Base-by-base conservation (phyloP, 225 moss, liverwort and hornwort genomes). In the Polytrichum formosum region DNA sequence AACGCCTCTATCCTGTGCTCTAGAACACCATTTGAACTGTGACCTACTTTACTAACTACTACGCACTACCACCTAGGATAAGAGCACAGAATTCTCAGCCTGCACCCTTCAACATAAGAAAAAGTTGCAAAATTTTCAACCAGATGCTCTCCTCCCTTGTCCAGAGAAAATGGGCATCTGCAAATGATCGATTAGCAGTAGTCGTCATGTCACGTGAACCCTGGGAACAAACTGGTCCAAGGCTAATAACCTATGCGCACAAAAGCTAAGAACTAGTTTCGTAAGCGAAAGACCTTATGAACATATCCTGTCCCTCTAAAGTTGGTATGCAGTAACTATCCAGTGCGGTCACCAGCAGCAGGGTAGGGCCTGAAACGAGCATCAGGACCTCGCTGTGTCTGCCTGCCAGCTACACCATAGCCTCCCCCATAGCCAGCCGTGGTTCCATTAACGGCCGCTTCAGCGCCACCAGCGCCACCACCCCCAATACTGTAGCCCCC, bases 361-460 rank as follows among this genome's bases (percentile, higher is more conserved):
- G 95, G 95, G 72, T 95, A 95, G 81, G 95, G 95, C 95, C 95
- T 95, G 89, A 95, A 95, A 79, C 95, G 82, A 67, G 95, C 92
- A 89, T 95, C 95, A 89, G 92, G 92, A 86, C 95, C 95, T 84
- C 95, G 92, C 90, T 95, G 95, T 75, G 92, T 92, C 92, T 95
- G 95, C 85, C 95, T 91, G 80, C 95, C 95, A 28, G 95, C 92
- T 61, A 91, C 95, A 70, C 95, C 95, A 73, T 95, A 95, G 33
- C 95, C 92, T 83, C 95, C 95, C 78, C 92, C 95, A 68, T 95
- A 95, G 86, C 95, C 95, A 2, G 46, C 46, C 4, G 90, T 83
- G 13, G 94, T 85, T 46, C 94, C 97, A 75, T 92, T 94, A 25
- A 83, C 92, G 6, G 88, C 65, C 22, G 84, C 86, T 17, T 98